A percentile compares a stretch with the other conserved stretches of the same genome.
Conservation (phyloP, 164 flowering plant species). For the Tinospora cordifolia region DNA sequence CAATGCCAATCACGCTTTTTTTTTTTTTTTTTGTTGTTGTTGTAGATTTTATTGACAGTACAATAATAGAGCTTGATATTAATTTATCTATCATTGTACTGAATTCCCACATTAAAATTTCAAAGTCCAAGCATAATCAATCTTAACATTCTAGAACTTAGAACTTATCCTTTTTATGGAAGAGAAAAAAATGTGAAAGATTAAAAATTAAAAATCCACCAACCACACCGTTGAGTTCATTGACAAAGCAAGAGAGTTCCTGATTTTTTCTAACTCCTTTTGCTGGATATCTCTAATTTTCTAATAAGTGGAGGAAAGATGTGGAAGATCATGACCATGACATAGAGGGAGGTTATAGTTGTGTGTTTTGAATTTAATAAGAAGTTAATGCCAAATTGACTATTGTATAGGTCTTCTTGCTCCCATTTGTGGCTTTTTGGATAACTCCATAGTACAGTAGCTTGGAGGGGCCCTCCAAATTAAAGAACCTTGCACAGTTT, state of each 20-base stretch:
- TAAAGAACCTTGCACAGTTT: not conserved
- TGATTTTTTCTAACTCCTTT: too few species aligned
- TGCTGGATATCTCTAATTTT: too few species aligned
- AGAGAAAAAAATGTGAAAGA: not conserved
- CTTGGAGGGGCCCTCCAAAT: not conserved
- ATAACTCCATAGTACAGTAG: not conserved
- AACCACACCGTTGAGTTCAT: not conserved
- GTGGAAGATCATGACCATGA: not conserved
- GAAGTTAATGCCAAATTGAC: not conserved
- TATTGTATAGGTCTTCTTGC: not conserved
- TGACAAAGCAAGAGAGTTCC: not conserved
- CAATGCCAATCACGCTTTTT: not conserved
- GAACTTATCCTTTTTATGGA: not conserved
- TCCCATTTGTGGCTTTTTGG: constrained; percentile 3
- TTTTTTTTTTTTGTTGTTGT: too few species aligned
- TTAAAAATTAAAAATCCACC: not conserved
- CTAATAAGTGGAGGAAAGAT: constrained; percentile 1
- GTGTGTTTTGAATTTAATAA: not conserved
- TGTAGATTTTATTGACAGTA: not conserved
- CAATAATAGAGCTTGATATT: not conserved
- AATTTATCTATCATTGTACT: not conserved
- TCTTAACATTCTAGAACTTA: not conserved
- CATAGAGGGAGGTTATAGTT: not conserved
- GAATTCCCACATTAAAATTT: not conserved
- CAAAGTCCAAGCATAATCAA: not conserved